Evolutionary conservation across 1,139 yeast genomes (phyloP).

Genomic region (Pichia sp.): DNA sequence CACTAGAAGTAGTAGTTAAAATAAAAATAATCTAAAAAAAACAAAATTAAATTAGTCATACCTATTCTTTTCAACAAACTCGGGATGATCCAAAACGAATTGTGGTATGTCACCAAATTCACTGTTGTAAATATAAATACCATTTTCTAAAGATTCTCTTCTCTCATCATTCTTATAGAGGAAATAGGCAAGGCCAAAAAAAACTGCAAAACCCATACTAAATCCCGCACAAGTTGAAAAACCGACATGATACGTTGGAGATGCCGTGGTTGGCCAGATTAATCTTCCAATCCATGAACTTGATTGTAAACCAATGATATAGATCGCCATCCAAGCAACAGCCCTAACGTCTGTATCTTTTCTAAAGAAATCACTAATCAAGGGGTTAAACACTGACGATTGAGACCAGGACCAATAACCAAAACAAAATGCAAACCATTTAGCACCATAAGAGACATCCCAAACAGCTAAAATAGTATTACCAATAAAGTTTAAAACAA

Average conservation of each 20-base stretch:
- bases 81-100: neutral
- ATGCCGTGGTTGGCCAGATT: conserved; percentile 53
- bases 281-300: conserved; percentile 43
- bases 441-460: conserved; percentile 45
- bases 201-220: conserved; percentile 23
- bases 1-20: neutral
- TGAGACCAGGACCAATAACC: conserved; percentile 50
- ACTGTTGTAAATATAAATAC: conserved; percentile 49
- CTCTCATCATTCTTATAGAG: conserved; percentile 60
- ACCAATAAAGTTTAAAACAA: conserved; percentile 36
- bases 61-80: neutral
- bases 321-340: conserved; percentile 44
- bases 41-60: neutral
- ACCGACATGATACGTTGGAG: conserved; percentile 52
- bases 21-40: neutral
- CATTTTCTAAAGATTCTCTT: conserved; percentile 48
- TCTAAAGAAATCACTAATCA: conserved; percentile 47
- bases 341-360: conserved; percentile 45
- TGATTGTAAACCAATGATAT: conserved; percentile 43
- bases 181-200: conserved; percentile 44
- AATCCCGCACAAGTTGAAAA: conserved; percentile 36
- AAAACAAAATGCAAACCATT: conserved; percentile 49
- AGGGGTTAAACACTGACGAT: conserved; percentile 42
- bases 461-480: conserved; percentile 46
- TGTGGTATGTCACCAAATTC: conserved; percentile 10